A percentile compares a stretch with the other conserved stretches of the same genome.
phyloP scores from a whole-genome alignment of 2,329 filamentous ascomycete genomes.

The Hansfordia pulvinata region DNA sequence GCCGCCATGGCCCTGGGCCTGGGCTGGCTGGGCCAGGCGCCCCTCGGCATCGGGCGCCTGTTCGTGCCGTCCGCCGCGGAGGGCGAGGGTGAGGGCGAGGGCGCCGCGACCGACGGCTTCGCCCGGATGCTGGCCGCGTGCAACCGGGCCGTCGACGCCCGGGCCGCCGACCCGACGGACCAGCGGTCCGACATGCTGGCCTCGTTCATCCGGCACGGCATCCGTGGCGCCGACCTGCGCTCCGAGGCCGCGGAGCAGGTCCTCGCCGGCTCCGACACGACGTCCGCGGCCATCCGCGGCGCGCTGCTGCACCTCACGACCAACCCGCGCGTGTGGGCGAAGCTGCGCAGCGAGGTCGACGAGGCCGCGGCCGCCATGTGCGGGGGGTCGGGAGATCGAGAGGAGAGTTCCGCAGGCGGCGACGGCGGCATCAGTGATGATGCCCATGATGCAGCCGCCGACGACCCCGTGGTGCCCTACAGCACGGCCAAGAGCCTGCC shows the following conservation, averaged over 20 bases:
- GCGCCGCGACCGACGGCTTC: slow-evolving; percentile 4
- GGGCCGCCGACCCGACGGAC: too few relatives aligned
- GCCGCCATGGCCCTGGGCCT: slow-evolving; percentile 10
- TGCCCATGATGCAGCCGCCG: too few relatives aligned
- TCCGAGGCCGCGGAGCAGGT: slow-evolving; percentile 8
- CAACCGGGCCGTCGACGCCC: too few relatives aligned
- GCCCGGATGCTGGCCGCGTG: too few relatives aligned
- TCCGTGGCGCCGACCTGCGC: slow-evolving; percentile 8
- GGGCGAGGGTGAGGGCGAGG: slow-evolving; percentile 2
- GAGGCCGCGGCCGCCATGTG: slow-evolving; percentile 12
- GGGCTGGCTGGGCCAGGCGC: slow-evolving; percentile 8
- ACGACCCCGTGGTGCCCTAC: too few relatives aligned
- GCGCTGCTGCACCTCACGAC: slow-evolving; percentile 32
- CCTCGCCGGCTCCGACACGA: slow-evolving; percentile 38
- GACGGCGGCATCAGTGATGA: too few relatives aligned
- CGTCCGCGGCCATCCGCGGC: slow-evolving; percentile 29
- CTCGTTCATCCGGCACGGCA: slow-evolving; percentile 17
- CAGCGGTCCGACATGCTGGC: slow-evolving; percentile 6
- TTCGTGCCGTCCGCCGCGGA: slow-evolving; percentile 7
- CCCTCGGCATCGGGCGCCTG: slow-evolving; percentile 6
- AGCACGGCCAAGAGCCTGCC: slow-evolving; percentile 17
- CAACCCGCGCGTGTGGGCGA: slow-evolving; percentile 26
- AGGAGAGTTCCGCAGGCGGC: too few relatives aligned
- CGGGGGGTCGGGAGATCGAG: too few relatives aligned
- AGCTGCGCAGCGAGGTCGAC: slow-evolving; percentile 25